Evolutionary conservation across 1,284 basidiomycete genomes (phyloP).

Genomic region (Leccinum huronense): DNA sequence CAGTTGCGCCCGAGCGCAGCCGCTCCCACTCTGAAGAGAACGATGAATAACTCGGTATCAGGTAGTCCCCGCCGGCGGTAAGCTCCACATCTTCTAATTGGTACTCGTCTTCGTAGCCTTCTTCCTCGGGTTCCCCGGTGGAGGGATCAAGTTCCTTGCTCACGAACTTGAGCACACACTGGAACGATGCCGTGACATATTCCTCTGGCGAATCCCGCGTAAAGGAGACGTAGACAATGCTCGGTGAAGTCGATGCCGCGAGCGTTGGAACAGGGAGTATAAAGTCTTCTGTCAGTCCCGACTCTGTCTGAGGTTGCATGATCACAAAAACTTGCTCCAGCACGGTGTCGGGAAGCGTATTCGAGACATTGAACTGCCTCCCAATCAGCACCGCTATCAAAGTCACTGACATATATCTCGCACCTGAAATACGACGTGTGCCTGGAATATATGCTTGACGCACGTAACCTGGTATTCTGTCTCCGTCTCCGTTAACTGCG

Average conservation of each 20-base stretch:
- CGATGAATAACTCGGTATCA: conserved; percentile 88
- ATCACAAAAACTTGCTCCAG: conserved; percentile 95
- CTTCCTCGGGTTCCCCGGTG: conserved; percentile 96
- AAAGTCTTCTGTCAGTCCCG: conserved; percentile 88
- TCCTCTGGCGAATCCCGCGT: conserved; percentile 75
- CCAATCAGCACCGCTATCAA: conserved; percentile 9
- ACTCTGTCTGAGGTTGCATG: conserved; percentile 79
- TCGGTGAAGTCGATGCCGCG: conserved; percentile 68
- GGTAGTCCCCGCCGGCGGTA: conserved; percentile 80
- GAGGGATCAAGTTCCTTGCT: conserved; percentile 97
- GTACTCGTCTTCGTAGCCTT: conserved; percentile 99
- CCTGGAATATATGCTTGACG: conserved; percentile 96
- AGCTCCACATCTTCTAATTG: conserved; percentile 95
- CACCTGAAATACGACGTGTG: conserved; percentile 95
- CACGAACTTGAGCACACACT: conserved; percentile 92
- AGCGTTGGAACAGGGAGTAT: conserved; percentile 84
- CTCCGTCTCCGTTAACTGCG: conserved; percentile 92
- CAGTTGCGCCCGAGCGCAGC: conserved; percentile 68
- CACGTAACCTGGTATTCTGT: conserved; percentile 98
- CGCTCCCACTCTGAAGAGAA: conserved; percentile 97
- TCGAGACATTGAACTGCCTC: conserved; percentile 90
- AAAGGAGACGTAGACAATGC: conserved; percentile 92
- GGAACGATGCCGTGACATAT: conserved; percentile 86
- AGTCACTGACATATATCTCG: neutral
- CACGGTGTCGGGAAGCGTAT: conserved; percentile 98